A percentile compares a stretch with the other conserved stretches of the same genome.
Evolutionary conservation across 2,329 filamentous ascomycete genomes (phyloP).

Genomic region (Aspergillus thermomutatus): DNA sequence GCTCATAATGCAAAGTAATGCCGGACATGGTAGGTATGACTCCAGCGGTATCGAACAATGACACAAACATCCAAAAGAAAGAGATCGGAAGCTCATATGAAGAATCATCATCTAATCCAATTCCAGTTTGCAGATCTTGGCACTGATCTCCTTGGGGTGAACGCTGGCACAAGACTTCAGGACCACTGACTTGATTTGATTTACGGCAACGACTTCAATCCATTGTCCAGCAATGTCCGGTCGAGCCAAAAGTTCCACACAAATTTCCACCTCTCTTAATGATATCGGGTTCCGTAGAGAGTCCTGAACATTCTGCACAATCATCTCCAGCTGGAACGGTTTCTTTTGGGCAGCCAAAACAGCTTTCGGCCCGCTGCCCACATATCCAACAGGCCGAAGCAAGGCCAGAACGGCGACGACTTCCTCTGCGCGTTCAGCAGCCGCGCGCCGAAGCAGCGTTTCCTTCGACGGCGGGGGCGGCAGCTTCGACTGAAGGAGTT

Average conservation of each 20-base stretch:
- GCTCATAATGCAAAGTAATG: constrained; percentile 10
- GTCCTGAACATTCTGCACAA: constrained; percentile 65
- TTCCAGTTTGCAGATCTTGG: constrained; percentile 28
- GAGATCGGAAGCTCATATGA: not conserved
- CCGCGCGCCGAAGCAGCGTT: constrained; percentile 60
- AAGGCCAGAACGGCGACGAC: constrained; percentile 66
- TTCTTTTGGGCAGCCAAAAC: constrained; percentile 48
- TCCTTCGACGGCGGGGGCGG: constrained; percentile 47
- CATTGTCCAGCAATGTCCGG: constrained; percentile 48
- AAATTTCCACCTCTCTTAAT: constrained; percentile 45
- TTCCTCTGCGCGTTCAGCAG: constrained; percentile 66
- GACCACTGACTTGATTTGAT: constrained; percentile 45
- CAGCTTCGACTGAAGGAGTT: constrained; percentile 48
- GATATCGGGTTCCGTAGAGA: constrained; percentile 56
- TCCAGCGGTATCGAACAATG: constrained; percentile 7
- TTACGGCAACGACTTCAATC: constrained; percentile 48
- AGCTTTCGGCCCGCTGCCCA: constrained; percentile 28
- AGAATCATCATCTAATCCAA: constrained; percentile 25
- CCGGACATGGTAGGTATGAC: constrained; percentile 24
- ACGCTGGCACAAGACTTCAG: constrained; percentile 41
- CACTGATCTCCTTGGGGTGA: constrained; percentile 34
- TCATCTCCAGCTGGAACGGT: constrained; percentile 62
- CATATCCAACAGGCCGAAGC: constrained; percentile 45
- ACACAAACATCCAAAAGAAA: constrained; percentile 8
- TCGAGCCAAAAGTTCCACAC: constrained; percentile 46